Evolutionary conservation across 176 grass and related monocot species (phyloP), one percentile per base, ranked within the genome.

Genomic region (Bonia amplexicaulis): DNA sequence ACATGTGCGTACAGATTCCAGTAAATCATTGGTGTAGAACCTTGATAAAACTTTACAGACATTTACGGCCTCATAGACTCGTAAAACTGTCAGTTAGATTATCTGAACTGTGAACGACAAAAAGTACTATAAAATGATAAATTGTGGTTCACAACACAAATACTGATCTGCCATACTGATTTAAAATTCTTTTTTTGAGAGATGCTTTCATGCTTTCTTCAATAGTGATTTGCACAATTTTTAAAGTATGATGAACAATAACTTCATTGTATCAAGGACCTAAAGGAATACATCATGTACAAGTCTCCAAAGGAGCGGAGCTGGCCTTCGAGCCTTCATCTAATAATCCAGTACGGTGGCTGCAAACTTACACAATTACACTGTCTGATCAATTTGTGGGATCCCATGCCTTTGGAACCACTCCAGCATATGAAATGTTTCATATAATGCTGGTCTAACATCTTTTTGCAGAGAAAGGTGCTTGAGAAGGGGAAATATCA

Each of bases 341-440:
- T 51, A 80, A 69, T 37, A 83, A 84, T 80, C 60, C 67, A 83
- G 74, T 79, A 46, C 15, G 19, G 12, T 48, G 12, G n/a, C 69
- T 13, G 41, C 11, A 42, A 76, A 87, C 67, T 82, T 78, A 92
- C 1, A 9, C 47, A 37, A 39, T 82, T 78, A 92, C 1, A 9
- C 47, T 44, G 45, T 49, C 53, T 63, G 70, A 27, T 84, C 74
- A 84, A 70, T 67, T 71, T 62, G 85, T 77, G 95, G 91, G 57
- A 98, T 87, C 69, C 95, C 93, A 29, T 93, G 87, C 69, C 89
- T 84, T 83, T 88, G 84, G 51, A 98, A 98, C 93, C 93, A 98
- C 68, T 98, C 95, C n/a, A 87, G 91, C 95, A 98, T 98, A 64
- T 86, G 93, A 87, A 95, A 98, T 12, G 89, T 86, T 70, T 94